Evolutionary conservation across 1,139 yeast species (phyloP), one percentile per base, ranked within the genome.

Genomic region (Sugiyamaella castrensis): DNA sequence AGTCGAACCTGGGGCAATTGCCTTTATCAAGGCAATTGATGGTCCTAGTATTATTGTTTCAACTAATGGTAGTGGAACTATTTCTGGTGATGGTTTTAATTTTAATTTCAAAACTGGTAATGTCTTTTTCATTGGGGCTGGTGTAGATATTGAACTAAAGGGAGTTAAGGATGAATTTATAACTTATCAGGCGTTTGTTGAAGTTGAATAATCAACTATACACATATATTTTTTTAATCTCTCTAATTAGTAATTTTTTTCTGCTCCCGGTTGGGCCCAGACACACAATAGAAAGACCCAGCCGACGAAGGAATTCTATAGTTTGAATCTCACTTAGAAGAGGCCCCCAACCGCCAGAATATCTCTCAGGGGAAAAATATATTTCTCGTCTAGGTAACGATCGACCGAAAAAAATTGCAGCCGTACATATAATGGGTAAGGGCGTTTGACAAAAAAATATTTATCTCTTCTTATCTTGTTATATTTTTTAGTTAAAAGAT

Each of bases 11-110:
- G 76, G 76, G 32, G 75, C 82, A 57, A 55, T 59, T 2, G 75
- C 79, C 55, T 61, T 62, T 37, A 78, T 82, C 60, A 79, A 80
- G 46, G 80, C 74, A 4, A 73, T 92, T 45, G 72, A 80, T 37
- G 98, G 98, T 41, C 98, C 98, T 57, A 87, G 96, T 40, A 84
- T 94, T 58, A 67, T 89, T 52, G 86, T 92, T 53, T 79, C 84
- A 53, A 87, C 97, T 42, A 80, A 82, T 56, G 98, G 98, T 54
- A 67, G 68, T 12, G 98, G 98, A 55, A 62, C 67, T 46, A 66
- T 84, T 52, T 70, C 73, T 56, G 73, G 72, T 33, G 77, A 71
- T 29, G 75, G 72, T 40, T 64, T 69, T 26, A 56, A 54, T 15
- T 52, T 72, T 46, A 70, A 74, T 42, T 63, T 77, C 41, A 66